Conservation (phyloP, 2,329 filamentous ascomycete genomes). For the Ilyonectria robusta region DNA sequence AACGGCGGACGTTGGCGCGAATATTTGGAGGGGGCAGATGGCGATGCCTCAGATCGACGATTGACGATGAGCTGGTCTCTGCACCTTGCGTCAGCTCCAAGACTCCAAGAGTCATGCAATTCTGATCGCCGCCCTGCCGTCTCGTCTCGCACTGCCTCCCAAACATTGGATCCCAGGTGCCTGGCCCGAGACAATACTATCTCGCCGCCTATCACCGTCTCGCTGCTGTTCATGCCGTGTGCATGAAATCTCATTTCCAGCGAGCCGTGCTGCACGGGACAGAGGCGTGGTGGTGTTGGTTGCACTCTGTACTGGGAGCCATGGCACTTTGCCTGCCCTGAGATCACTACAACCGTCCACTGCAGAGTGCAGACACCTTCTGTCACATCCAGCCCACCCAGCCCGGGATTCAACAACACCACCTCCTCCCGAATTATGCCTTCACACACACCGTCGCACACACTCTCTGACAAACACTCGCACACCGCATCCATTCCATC, state of each 20-base stretch:
- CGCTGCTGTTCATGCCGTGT: conserved; percentile 3
- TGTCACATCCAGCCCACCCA: background rate
- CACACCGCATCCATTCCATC: conserved; percentile 30
- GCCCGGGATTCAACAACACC: conserved; percentile 15
- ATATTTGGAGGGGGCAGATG: conserved; percentile 4
- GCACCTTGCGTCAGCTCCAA: conserved; percentile 18
- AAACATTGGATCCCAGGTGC: conserved; percentile 18
- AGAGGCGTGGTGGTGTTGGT: background rate
- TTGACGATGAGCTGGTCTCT: conserved; percentile 7
- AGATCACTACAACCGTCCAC: conserved; percentile 22
- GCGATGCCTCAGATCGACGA: conserved; percentile 8
- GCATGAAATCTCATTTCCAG: conserved; percentile 30
- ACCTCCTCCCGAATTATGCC: conserved; percentile 9
- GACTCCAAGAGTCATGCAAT: conserved; percentile 15
- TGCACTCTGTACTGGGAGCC: background rate
- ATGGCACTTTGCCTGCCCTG: conserved; percentile 23
- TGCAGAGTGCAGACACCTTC: conserved; percentile 1
- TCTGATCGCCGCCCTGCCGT: conserved; percentile 4
- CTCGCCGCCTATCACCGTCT: conserved; percentile 15
- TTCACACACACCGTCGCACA: conserved; percentile 8
- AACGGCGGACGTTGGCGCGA: conserved; percentile 11
- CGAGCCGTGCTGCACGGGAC: conserved; percentile 22
- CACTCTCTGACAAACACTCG: conserved; percentile 33
- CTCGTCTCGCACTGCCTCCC: conserved; percentile 13
- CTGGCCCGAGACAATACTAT: conserved; percentile 23